Conservation (phyloP, 441 rosid species). For the Gossypium trilobum region DNA sequence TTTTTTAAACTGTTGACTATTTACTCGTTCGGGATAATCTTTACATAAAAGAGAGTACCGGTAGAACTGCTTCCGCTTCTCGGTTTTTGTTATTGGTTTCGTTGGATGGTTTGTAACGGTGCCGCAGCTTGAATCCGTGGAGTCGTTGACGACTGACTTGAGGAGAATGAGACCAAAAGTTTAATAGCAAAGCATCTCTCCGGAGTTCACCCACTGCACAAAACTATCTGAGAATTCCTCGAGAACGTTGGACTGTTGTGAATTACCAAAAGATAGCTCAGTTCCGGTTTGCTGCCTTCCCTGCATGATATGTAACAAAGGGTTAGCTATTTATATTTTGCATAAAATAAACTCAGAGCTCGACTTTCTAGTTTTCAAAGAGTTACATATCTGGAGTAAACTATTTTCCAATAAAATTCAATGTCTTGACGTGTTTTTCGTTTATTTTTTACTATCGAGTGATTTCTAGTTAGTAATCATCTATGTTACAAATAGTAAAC, state of each 20-base stretch:
- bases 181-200: slow-evolving; percentile 76
- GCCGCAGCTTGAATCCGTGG: slow-evolving; percentile 13
- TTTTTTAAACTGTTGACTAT: slow-evolving; percentile 29
- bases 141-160: background rate
- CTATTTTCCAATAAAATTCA: background rate
- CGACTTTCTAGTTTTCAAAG: background rate
- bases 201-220: slow-evolving; percentile 67
- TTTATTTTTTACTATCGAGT: background rate
- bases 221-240: slow-evolving; percentile 78
- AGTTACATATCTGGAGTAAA: background rate
- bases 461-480: background rate
- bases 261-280: slow-evolving; percentile 27
- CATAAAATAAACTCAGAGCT: background rate
- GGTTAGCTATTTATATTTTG: background rate
- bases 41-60: slow-evolving; percentile 12
- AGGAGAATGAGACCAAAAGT: background rate
- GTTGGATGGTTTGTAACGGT: slow-evolving; percentile 5
- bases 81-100: slow-evolving; percentile 9
- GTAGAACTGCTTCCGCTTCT: slow-evolving; percentile 8
- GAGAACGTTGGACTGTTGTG: slow-evolving; percentile 26
- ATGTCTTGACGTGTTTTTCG: background rate
- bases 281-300: slow-evolving; percentile 39
- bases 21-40: slow-evolving; percentile 30
- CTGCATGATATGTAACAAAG: slow-evolving; percentile 21
- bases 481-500: background rate